phyloP scores from a whole-genome alignment of 495 filamentous ascomycete species.

The Penicillium arizonense region DNA sequence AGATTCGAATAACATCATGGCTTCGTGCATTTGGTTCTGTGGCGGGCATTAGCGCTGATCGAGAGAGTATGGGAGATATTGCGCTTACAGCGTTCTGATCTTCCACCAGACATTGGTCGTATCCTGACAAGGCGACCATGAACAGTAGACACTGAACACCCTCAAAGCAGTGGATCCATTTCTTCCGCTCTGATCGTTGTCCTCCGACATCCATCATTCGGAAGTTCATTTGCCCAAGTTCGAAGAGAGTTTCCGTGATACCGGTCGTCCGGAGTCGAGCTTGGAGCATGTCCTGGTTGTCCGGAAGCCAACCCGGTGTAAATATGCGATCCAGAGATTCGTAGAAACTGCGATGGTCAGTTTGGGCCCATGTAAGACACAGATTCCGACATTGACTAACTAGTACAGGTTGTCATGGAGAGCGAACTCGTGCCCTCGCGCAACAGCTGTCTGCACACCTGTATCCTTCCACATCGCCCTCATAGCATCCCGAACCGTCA shows the following conservation, averaged over 20 bases:
- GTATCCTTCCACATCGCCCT: conserved; percentile 78
- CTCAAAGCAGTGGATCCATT: conserved; percentile 99
- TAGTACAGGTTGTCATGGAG: conserved; percentile 93
- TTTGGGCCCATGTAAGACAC: neutral
- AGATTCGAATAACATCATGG: conserved; percentile 95
- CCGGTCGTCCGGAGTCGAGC: conserved; percentile 92
- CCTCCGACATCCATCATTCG: conserved; percentile 99
- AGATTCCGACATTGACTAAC: conserved; percentile 52
- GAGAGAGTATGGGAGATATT: neutral
- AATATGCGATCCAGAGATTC: conserved; percentile 86
- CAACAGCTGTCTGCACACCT: conserved; percentile 82
- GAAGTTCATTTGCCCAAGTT: conserved; percentile 91
- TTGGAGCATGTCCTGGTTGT: conserved; percentile 92
- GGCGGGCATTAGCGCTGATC: neutral
- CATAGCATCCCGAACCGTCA: conserved; percentile 71
- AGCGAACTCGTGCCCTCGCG: conserved; percentile 92
- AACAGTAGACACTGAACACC: conserved; percentile 93
- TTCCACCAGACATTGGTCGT: conserved; percentile 95
- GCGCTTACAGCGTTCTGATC: conserved; percentile 90
- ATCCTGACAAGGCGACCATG: conserved; percentile 92
- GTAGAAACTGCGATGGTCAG: conserved; percentile 71
- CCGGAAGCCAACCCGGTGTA: conserved; percentile 83
- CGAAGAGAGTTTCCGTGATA: conserved; percentile 96
- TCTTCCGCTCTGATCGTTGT: conserved; percentile 96
- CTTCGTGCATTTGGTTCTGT: conserved; percentile 99